phyloP scores from a whole-genome alignment of 1,284 basidiomycete species.

The Leccinum subatratum region DNA sequence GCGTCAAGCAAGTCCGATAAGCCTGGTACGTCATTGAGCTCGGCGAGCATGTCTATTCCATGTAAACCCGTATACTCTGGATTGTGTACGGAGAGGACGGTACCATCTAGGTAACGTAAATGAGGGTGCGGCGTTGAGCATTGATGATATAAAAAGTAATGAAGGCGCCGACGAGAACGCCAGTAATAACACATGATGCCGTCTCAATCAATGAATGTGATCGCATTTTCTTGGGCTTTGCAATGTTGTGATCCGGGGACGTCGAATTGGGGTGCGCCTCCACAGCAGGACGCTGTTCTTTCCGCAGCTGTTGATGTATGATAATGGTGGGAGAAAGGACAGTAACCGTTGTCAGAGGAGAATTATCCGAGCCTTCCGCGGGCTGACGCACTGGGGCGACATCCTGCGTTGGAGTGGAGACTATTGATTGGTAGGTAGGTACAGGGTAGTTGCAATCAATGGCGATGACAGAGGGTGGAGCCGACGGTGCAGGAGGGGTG shows the following conservation, averaged over 20 bases:
- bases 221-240: slow-evolving; percentile 20
- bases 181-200: slow-evolving; percentile 49
- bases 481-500: slow-evolving; percentile 21
- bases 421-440: slow-evolving; percentile 1
- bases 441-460: slow-evolving; percentile 15
- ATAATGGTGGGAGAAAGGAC: slow-evolving; percentile 28
- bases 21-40: slow-evolving; percentile 23
- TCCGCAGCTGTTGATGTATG: slow-evolving; percentile 25
- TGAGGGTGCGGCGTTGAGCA: slow-evolving; percentile 47
- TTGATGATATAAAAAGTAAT: slow-evolving; percentile 48
- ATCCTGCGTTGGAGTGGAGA: slow-evolving; percentile 7
- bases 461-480: slow-evolving; percentile 15
- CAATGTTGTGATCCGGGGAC: slow-evolving; percentile 7
- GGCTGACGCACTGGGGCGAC: slow-evolving; percentile 3
- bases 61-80: too few species aligned
- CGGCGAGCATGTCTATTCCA: too few species aligned
- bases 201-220: slow-evolving; percentile 38
- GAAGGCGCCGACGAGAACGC: slow-evolving; percentile 52
- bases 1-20: slow-evolving; percentile 19
- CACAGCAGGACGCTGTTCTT: slow-evolving; percentile 14
- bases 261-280: slow-evolving; percentile 12
- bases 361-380: slow-evolving; percentile 7
- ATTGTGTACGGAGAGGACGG: too few species aligned
- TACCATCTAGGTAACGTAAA: slow-evolving; percentile 33
- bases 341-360: slow-evolving; percentile 14